A percentile compares a stretch with the other conserved stretches of the same genome.
These are phyloP conservation scores for Annulohypoxylon maeteangense DNA, from an alignment of 495 filamentous ascomycete genomes.

Conservation along the genomic window DNA sequence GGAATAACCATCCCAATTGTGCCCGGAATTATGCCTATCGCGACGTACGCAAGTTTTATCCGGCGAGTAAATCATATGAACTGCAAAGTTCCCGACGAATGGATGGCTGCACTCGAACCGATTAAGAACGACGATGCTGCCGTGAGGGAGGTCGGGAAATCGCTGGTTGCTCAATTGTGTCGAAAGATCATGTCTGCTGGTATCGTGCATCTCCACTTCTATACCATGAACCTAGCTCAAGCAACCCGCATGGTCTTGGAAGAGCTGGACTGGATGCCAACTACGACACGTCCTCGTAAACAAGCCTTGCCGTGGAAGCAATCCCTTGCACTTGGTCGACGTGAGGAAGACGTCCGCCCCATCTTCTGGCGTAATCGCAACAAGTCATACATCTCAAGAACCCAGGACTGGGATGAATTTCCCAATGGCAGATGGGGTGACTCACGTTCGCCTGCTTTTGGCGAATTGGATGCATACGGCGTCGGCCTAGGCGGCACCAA, in stretches of 20 bases:
- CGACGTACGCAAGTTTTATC: slow-evolving; percentile 91
- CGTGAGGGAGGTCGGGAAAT: slow-evolving; percentile 90
- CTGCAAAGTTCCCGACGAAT: slow-evolving; percentile 79
- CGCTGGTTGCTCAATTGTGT: slow-evolving; percentile 92
- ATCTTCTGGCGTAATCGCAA: slow-evolving; percentile 99
- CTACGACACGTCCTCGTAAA: slow-evolving; percentile 77
- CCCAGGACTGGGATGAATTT: slow-evolving; percentile 99
- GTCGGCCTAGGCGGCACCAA: slow-evolving; percentile 96
- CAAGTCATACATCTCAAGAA: slow-evolving; percentile 92
- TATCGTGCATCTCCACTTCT: slow-evolving; percentile 94
- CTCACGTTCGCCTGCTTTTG: slow-evolving; percentile 94
- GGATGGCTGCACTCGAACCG: slow-evolving; percentile 85
- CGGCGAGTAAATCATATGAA: slow-evolving; percentile 90
- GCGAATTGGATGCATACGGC: slow-evolving; percentile 95
- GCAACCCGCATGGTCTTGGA: slow-evolving; percentile 94
- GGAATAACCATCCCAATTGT: slow-evolving; percentile 93
- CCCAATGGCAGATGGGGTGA: slow-evolving; percentile 99
- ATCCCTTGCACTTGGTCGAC: slow-evolving; percentile 85
- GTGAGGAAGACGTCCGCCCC: slow-evolving; percentile 94
- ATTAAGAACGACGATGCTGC: slow-evolving; percentile 96
- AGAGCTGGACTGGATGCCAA: slow-evolving; percentile 82
- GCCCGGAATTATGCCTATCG: slow-evolving; percentile 98
- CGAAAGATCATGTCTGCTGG: slow-evolving; percentile 81
- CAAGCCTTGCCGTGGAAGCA: slow-evolving; percentile 94
- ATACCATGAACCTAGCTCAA: slow-evolving; percentile 99